phyloP scores from a whole-genome alignment of 352 stramenopile species.

The Plasmopara viticola region DNA sequence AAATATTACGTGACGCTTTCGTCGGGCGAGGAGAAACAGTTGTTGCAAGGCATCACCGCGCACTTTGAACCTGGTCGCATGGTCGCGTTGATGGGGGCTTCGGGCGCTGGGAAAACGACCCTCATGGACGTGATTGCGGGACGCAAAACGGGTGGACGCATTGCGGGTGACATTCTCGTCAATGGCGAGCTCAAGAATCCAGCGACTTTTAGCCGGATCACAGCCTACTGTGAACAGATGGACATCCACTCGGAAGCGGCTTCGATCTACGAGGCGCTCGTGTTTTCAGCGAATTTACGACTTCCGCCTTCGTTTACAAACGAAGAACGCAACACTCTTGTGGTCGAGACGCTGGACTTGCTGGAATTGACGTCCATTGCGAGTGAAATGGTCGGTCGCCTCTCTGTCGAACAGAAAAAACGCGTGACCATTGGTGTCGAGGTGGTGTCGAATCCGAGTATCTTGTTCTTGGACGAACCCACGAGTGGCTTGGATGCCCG shows the following conservation, averaged over 20 bases:
- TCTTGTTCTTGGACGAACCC: constrained; percentile 92
- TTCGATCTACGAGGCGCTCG: constrained; percentile 78
- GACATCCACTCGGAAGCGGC: constrained; percentile 31
- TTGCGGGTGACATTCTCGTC: constrained; percentile 83
- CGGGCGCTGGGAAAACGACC: constrained; percentile 20
- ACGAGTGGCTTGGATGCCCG: constrained; percentile 84
- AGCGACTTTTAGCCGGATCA: constrained; percentile 71
- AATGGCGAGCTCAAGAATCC: constrained; percentile 85
- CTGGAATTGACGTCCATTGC: constrained; percentile 37
- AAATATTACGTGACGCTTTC: constrained; percentile 52
- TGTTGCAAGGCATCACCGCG: constrained; percentile 36
- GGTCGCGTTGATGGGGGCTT: constrained; percentile 71
- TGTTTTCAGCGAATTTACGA: constrained; percentile 80
- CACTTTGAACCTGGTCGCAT: constrained; percentile 52
- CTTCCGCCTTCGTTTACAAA: constrained; percentile 43
- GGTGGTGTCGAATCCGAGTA: constrained; percentile 89
- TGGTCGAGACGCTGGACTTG: constrained; percentile 47
- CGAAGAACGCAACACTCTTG: constrained; percentile 33
- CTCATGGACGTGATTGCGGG: constrained; percentile 71
- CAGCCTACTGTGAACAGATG: constrained; percentile 38
- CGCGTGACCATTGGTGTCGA: constrained; percentile 90
- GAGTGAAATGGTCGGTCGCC: constrained; percentile 35
- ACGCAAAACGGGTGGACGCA: constrained; percentile 58
- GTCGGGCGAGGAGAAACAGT: constrained; percentile 35
- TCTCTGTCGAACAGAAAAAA: constrained; percentile 89